Evolutionary conservation across 768 basidiomycete genomes (phyloP), one percentile per base, ranked within the genome.

Genomic region (Suillus luteus): DNA sequence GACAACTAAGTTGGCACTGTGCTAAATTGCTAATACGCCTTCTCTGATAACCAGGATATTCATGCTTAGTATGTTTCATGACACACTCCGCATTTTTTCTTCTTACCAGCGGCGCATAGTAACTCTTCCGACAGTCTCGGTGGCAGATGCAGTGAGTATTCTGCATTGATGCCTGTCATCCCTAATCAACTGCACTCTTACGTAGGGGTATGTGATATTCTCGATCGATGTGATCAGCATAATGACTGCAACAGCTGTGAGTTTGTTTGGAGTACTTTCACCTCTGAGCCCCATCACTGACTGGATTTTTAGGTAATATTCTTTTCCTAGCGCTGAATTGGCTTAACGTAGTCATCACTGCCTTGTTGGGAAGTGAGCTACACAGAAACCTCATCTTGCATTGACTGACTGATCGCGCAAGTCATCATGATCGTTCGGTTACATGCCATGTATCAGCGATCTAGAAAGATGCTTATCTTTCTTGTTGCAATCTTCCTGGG

Each of bases 381-480:
- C 22, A 15, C 22, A 24, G 22, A 55, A 37, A 37, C n/a, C 7
- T 37, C 33, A 37, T 15, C 8, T 22, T 15, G 14, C 35, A 37
- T 38, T 55, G 19, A 15, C 37, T 54, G 17, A 54, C 24, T 51
- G 49, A 33, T 54, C 14, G 38, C 12, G 33, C 35, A 38, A 55
- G 55, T 38, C 37, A 55, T 55, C 37, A 55, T 55, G 22, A 24
- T 55, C 15, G 1, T 2, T 55, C 55, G 55, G 37, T 15, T 55
- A 38, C 55, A 55, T 38, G 55, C 55, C n/a, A 55, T 55, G 22
- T 55, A 55, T 17, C 55, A 24, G 55, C 37, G 5, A 38, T 55
- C 55, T 3, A 55, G 37, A 55, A 38, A 24, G 7, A 38, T 55
- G 8, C 55, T 55, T 12, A 22, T 55, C 37, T 55, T 55, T 24